phyloP scores from a whole-genome alignment of 176 grass and related monocot species.

The Phoenix dactylifera region DNA sequence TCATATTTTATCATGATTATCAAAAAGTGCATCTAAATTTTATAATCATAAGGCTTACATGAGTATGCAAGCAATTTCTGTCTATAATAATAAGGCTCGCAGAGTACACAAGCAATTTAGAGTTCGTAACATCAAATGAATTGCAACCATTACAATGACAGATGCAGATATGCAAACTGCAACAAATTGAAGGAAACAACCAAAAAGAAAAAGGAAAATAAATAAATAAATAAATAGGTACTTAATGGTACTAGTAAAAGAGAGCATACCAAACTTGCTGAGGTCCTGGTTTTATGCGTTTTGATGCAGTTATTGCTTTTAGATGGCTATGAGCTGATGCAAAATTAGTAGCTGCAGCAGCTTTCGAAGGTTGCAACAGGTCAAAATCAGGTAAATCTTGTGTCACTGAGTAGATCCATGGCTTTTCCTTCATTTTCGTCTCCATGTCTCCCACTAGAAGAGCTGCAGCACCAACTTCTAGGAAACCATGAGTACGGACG shows the following conservation, averaged over 20 bases:
- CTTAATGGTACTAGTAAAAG: not conserved
- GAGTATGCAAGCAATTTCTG: too few species aligned
- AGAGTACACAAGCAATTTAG: too few species aligned
- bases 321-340: constrained; percentile 68
- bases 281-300: constrained; percentile 82
- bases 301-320: constrained; percentile 95
- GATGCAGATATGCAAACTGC: too few species aligned
- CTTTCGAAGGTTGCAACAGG: constrained; percentile 66
- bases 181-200: constrained; percentile 6
- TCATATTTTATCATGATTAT: too few species aligned
- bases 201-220: constrained; percentile 6
- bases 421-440: constrained; percentile 54
- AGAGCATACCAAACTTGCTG: constrained; percentile 79
- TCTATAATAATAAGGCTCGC: too few species aligned
- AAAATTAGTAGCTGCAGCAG: constrained; percentile 49
- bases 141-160: too few species aligned
- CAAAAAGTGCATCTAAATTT: too few species aligned
- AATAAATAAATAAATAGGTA: not conserved
- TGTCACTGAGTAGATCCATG: constrained; percentile 51
- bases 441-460: constrained; percentile 88
- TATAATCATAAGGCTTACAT: too few species aligned
- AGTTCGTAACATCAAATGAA: too few species aligned
- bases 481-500: constrained; percentile 48
- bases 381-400: constrained; percentile 86
- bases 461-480: constrained; percentile 87